Conservation (phyloP, 345 rosid genomes). For the Murraya paniculata region DNA sequence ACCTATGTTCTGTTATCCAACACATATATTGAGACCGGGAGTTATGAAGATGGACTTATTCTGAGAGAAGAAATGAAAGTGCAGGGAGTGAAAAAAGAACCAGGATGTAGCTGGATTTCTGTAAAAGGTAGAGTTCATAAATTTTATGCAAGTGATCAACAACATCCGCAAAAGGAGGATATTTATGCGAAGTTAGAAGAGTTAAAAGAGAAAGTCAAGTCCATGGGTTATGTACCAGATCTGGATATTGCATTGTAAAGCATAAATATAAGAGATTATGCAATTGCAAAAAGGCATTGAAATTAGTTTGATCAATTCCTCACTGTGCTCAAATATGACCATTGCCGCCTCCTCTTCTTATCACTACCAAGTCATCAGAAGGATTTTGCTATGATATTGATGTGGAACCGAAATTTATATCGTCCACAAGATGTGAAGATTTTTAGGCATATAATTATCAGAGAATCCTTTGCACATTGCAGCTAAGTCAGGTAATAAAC, state of each 20-base stretch:
- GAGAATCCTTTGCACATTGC: neutral
- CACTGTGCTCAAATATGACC: neutral
- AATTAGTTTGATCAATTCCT: neutral
- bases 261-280: neutral
- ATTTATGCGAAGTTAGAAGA: constrained; percentile 32
- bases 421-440: neutral
- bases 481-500: neutral
- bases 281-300: neutral
- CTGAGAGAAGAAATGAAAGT: constrained; percentile 40
- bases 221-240: constrained; percentile 10
- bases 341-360: neutral
- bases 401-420: neutral
- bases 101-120: constrained; percentile 58
- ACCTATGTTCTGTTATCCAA: constrained; percentile 55
- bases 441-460: neutral
- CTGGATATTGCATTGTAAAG: neutral
- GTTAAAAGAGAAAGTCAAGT: constrained; percentile 24
- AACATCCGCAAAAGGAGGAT: constrained; percentile 32
- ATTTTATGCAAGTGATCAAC: constrained; percentile 39
- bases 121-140: constrained; percentile 32
- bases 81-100: constrained; percentile 49
- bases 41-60: constrained; percentile 30
- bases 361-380: neutral
- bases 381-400: neutral
- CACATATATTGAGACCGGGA: constrained; percentile 46